phyloP scores from a whole-genome alignment of 768 basidiomycete genomes.

The Mycena galopus region DNA sequence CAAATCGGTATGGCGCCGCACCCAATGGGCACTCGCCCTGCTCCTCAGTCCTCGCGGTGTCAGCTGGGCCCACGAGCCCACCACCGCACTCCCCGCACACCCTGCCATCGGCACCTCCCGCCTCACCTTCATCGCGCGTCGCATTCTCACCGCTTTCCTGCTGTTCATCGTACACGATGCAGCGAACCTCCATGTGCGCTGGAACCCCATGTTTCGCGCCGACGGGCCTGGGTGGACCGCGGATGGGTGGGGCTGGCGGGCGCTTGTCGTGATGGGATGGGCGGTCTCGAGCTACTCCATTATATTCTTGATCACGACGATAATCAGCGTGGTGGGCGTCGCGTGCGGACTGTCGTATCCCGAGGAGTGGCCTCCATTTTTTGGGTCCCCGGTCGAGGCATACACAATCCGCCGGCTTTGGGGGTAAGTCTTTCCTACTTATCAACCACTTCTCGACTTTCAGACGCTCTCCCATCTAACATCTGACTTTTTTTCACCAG shows the following conservation, averaged over 20 bases:
- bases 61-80: constrained; percentile 45
- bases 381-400: constrained; percentile 48
- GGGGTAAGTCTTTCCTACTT: constrained; percentile 52
- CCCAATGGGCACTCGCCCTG: constrained; percentile 42
- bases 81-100: constrained; percentile 37
- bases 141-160: constrained; percentile 25
- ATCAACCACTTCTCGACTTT: too few relatives aligned
- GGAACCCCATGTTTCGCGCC: constrained; percentile 36
- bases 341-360: constrained; percentile 45
- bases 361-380: constrained; percentile 55
- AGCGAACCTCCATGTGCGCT: constrained; percentile 31
- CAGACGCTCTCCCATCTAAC: background rate
- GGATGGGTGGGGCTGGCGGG: constrained; percentile 24
- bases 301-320: background rate
- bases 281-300: constrained; percentile 16
- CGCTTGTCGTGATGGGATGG: constrained; percentile 30
- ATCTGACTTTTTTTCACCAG: background rate
- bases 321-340: constrained; percentile 42
- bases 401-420: constrained; percentile 56
- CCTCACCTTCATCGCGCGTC: constrained; percentile 38
- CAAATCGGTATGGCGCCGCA: constrained; percentile 35
- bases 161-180: constrained; percentile 42
- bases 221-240: constrained; percentile 25
- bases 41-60: constrained; percentile 44
- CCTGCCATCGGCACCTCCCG: constrained; percentile 34